These are phyloP conservation scores for Plasmodium cynomolgi DNA, from an alignment of 169 alveolate genomes.

Conservation along the genomic window DNA sequence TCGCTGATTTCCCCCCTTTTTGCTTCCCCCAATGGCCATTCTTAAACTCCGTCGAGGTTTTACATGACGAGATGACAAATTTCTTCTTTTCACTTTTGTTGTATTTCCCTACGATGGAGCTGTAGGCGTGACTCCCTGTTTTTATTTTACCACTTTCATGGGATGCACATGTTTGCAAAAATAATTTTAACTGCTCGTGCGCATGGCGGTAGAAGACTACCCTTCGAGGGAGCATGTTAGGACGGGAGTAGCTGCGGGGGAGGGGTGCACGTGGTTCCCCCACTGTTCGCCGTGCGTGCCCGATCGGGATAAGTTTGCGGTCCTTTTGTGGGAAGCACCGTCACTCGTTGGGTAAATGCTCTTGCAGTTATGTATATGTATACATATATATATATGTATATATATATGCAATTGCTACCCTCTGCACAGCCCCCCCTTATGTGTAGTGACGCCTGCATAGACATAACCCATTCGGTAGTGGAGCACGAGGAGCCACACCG, in stretches of 20 bases:
- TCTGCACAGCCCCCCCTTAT: not conserved
- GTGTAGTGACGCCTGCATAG: not conserved
- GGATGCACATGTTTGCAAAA: not conserved
- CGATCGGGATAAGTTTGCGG: not conserved
- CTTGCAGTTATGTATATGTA: not conserved
- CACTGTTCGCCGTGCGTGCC: not conserved
- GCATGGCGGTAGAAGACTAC: not conserved
- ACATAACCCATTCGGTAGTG: not conserved
- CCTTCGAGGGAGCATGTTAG: not conserved
- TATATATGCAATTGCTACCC: not conserved
- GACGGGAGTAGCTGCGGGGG: not conserved
- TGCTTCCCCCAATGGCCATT: not conserved
- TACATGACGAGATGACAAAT: constrained; percentile 23
- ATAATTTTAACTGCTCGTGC: not conserved
- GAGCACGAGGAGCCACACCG: not conserved
- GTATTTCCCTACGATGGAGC: constrained; percentile 26
- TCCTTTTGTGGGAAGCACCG: not conserved
- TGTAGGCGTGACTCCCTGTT: not conserved
- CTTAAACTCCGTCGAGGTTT: not conserved
- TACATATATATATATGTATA: not conserved
- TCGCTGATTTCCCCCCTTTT: not conserved
- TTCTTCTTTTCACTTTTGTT: constrained; percentile 72
- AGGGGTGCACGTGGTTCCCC: not conserved
- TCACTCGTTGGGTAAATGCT: not conserved
- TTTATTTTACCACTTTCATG: not conserved